These are phyloP conservation scores for Aspergillus taichungensis DNA, from an alignment of 495 filamentous ascomycete species.

Conservation along the genomic window DNA sequence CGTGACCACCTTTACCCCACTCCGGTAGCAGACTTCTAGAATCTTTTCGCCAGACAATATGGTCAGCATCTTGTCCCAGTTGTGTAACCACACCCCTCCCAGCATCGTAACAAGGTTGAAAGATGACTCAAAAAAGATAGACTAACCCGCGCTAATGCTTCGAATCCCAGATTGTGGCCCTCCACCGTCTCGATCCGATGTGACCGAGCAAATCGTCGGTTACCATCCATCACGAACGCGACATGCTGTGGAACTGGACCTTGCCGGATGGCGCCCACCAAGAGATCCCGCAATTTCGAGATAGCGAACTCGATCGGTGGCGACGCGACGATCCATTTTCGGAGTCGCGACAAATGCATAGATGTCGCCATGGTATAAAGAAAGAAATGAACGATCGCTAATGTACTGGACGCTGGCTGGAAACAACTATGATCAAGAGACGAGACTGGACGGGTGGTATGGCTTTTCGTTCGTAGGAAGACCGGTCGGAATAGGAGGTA, in stretches of 20 bases:
- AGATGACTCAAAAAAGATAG: constrained; percentile 2
- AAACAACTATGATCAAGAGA: too few species aligned
- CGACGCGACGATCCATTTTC: constrained; percentile 81
- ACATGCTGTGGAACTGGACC: constrained; percentile 90
- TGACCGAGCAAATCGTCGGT: constrained; percentile 77
- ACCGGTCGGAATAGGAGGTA: too few species aligned
- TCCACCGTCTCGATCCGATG: constrained; percentile 95
- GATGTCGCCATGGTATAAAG: constrained; percentile 37
- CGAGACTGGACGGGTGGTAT: too few species aligned
- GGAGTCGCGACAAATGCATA: constrained; percentile 62
- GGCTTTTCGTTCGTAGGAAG: too few species aligned
- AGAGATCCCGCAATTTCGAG: constrained; percentile 59
- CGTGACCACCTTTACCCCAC: constrained; percentile 86
- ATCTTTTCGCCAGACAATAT: constrained; percentile 43
- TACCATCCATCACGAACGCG: constrained; percentile 98
- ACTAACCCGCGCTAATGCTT: constrained; percentile 74
- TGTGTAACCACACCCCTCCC: too few species aligned
- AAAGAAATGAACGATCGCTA: background rate
- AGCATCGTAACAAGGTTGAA: background rate
- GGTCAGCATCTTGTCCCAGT: background rate
- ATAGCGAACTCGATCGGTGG: constrained; percentile 82
- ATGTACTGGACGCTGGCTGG: too few species aligned
- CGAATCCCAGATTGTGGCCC: constrained; percentile 94
- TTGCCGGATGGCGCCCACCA: constrained; percentile 81
- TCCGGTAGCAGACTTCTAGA: constrained; percentile 95